Conservation (phyloP, 257 asterid genomes). For the Orobanche coerulescens region DNA sequence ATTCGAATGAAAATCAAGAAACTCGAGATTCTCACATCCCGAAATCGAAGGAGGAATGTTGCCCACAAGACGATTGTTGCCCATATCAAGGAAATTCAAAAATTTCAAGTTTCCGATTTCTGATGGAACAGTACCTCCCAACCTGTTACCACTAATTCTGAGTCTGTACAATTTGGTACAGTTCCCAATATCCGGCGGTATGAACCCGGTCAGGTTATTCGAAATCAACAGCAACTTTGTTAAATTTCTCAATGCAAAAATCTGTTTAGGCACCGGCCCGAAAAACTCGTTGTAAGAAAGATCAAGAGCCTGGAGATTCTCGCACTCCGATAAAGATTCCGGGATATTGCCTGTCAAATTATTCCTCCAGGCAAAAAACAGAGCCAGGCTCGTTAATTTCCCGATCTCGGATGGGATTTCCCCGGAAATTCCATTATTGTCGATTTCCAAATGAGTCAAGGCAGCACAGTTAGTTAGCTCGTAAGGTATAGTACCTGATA, state of each 20-base stretch:
- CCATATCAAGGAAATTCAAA: conserved; percentile 75
- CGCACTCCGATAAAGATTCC: conserved; percentile 55
- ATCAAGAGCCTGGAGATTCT: conserved; percentile 75
- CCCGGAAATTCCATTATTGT: conserved; percentile 68
- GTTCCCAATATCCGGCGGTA: conserved; percentile 82
- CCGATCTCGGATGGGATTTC: conserved; percentile 68
- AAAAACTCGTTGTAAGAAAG: conserved; percentile 72
- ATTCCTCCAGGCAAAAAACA: conserved; percentile 92
- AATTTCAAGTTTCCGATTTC: conserved; percentile 65
- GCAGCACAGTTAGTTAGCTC: conserved; percentile 59
- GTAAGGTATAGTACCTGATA: conserved; percentile 71
- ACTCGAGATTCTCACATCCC: conserved; percentile 59
- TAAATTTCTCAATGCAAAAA: conserved; percentile 56
- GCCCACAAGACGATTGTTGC: conserved; percentile 61
- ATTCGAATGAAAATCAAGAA: conserved; percentile 89
- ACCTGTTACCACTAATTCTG: conserved; percentile 54
- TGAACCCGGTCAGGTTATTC: conserved; percentile 68
- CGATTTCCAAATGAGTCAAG: conserved; percentile 80
- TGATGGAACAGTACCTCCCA: conserved; percentile 80
- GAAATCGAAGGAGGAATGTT: conserved; percentile 59
- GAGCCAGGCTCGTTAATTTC: conserved; percentile 41
- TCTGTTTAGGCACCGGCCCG: conserved; percentile 59
- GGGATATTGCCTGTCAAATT: conserved; percentile 79
- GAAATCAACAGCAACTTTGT: conserved; percentile 69
- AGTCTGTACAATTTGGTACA: conserved; percentile 79